Conservation (phyloP, 257 asterid genomes). For the Schizonepeta tenuifolia region DNA sequence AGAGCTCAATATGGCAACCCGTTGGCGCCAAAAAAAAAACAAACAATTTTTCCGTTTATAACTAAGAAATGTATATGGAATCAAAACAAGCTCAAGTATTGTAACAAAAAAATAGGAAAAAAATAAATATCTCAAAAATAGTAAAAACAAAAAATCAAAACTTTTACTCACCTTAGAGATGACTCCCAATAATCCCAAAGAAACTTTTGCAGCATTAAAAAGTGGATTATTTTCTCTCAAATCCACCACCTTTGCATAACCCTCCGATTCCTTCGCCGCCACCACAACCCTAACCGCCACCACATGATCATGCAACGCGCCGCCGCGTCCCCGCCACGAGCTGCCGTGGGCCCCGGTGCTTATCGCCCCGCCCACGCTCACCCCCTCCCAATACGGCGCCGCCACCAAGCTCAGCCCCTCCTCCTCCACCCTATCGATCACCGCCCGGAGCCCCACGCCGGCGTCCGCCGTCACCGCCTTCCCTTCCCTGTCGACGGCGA, state of each 20-base stretch:
- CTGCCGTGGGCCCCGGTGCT: slow-evolving; percentile 94
- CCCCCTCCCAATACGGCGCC: slow-evolving; percentile 91
- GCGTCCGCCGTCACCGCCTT: slow-evolving; percentile 63
- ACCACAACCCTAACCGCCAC: slow-evolving; percentile 55
- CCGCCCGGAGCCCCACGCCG: slow-evolving; percentile 64
- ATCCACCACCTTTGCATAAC: slow-evolving; percentile 53
- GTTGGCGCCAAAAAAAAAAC: too few species aligned
- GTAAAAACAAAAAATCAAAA: neutral
- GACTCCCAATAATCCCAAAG: slow-evolving; percentile 75
- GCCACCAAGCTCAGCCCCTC: slow-evolving; percentile 76
- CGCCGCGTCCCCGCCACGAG: slow-evolving; percentile 93
- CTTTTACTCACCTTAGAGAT: slow-evolving; percentile 67
- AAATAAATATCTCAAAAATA: neutral
- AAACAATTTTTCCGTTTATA: too few species aligned
- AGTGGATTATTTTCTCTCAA: slow-evolving; percentile 43
- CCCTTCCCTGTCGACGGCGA: slow-evolving; percentile 45
- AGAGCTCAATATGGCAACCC: too few species aligned
- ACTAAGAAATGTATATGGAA: too few species aligned
- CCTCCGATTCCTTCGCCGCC: slow-evolving; percentile 53
- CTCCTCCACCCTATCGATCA: slow-evolving; percentile 61
- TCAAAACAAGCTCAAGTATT: too few species aligned
- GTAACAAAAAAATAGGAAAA: too few species aligned
- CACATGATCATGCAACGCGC: slow-evolving; percentile 85
- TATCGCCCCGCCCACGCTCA: slow-evolving; percentile 68
- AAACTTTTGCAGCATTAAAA: slow-evolving; percentile 65